Evolutionary conservation across 495 filamentous ascomycete species (phyloP), one percentile per base, ranked within the genome.

Genomic region (Daldinia grandis): DNA sequence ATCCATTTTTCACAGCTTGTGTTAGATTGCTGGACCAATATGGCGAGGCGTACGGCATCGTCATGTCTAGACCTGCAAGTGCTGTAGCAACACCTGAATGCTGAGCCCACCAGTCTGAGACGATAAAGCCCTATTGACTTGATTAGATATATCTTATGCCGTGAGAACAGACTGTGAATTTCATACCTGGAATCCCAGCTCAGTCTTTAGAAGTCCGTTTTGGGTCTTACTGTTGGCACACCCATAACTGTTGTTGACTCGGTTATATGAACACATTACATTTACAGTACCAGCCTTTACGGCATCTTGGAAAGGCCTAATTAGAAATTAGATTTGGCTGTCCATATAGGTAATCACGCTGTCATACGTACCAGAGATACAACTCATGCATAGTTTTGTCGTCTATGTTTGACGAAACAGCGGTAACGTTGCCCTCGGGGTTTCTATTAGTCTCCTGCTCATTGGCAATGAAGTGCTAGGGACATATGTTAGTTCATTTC

Each of bases 261-360:
- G 83, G 51, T 91, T 85, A 67, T 93, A 93, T 4, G 87, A 89
- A 78, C 89, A 92, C 89, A 92, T 92, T 47, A 91, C 80, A 50
- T 81, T 86, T 1, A 84, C 88, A 3, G 83, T 86, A 5, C 87
- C 84, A 1, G 90, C 89, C 35, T 83, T 83, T 1, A 90, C 85
- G 0, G 89, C 87, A 69, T 92, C 86, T 31, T 86, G 85, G 76
- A 92, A 93, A 0, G 88, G 88, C 82, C 81, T 83, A 30, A 14
- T n/a, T 21, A 24, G n/a, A 58, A 30, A 58, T 74, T 42, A 66
- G 62, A 31, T 35, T 6, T 31, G 15, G n/a, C 5, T 25, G 3
- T 0, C 6, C 21, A 25, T 73, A 87, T 86, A n/a, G n/a, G n/a
- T n/a, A 5, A 80, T 81, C 9, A 85, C 49, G 5, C 31, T 72